Conservation (phyloP, 2,329 filamentous ascomycete species). For the Clathrospora elynae region DNA sequence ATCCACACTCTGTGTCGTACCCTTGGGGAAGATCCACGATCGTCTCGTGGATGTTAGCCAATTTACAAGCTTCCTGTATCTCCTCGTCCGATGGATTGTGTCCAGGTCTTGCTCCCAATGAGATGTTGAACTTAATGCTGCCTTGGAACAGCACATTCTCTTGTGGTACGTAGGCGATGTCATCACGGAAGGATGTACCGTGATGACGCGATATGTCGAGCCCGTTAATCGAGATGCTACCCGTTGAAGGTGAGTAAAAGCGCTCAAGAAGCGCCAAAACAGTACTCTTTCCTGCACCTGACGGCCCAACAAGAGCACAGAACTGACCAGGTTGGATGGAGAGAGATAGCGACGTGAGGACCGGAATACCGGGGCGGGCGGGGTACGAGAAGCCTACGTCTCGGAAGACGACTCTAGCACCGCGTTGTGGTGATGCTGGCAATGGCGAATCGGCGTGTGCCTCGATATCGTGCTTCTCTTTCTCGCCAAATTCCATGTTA, state of each 20-base stretch:
- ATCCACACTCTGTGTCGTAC: slow-evolving; percentile 63
- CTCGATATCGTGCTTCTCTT: slow-evolving; percentile 42
- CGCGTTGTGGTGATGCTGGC: slow-evolving; percentile 72
- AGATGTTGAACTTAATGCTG: slow-evolving; percentile 55
- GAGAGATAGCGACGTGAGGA: slow-evolving; percentile 63
- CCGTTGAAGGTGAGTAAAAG: slow-evolving; percentile 59
- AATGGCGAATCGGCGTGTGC: slow-evolving; percentile 29
- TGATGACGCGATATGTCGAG: slow-evolving; percentile 52
- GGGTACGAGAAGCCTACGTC: slow-evolving; percentile 70
- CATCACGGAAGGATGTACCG: slow-evolving; percentile 50
- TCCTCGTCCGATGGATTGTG: slow-evolving; percentile 63
- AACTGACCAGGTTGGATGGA: slow-evolving; percentile 65
- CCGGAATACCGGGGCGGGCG: slow-evolving; percentile 61
- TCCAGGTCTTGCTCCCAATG: slow-evolving; percentile 58
- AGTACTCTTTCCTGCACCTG: slow-evolving; percentile 70
- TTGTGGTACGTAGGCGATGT: slow-evolving; percentile 55
- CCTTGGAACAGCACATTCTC: slow-evolving; percentile 57
- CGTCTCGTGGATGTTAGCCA: slow-evolving; percentile 73
- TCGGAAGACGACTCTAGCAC: slow-evolving; percentile 58
- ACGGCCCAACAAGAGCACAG: slow-evolving; percentile 67
- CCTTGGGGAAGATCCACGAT: slow-evolving; percentile 67
- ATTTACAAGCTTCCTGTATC: slow-evolving; percentile 67
- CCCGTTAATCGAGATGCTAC: slow-evolving; percentile 59
- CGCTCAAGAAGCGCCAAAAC: slow-evolving; percentile 61
- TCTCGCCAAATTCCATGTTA: slow-evolving; percentile 74